Evolutionary conservation across 1,284 basidiomycete genomes (phyloP), one percentile per base, ranked within the genome.

Genomic region (Ganoderma boninense): DNA sequence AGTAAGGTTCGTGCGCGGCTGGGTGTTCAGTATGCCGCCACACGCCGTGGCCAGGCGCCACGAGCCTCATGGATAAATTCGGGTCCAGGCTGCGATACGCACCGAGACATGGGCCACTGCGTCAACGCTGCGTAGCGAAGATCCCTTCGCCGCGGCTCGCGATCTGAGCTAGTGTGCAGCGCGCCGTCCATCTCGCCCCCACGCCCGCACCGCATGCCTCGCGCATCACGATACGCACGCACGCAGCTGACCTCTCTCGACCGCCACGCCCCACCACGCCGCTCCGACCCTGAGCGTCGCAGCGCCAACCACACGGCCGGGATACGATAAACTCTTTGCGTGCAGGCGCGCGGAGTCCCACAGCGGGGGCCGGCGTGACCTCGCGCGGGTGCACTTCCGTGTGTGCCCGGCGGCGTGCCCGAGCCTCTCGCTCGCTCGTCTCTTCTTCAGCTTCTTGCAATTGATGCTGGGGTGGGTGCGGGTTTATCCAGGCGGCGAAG

Each of bases 1-100:
- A 26, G 49, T 23, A 52, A 52, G 49, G 49, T 26, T 26, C 23
- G n/a, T 52, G 49, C 23, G 49, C 49, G 49, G 49, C 23, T 4
- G 11, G 26, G 56, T 56, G 64, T 66, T 66, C 64, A 66, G 64
- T 66, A 66, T 66, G 42, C 42, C 56, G 56, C 5, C 29, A 40
- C 57, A 40, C 35, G 20, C 35, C 32, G 57, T 59, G 56, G 56
- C 56, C 13, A 38, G 57, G 20, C 57, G 57, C 57, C 57, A 60
- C 57, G 35, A 60, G 8, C 57, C 57, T 60, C 57, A 20, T 35
- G 54, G 5, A 57, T 16, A 29, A 16, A 16, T 7, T 23, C 49
- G 49, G 49, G 23, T 52, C 11, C 49, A 32, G 29, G 29, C 29
- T 42, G 40, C 1, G 29, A 42, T 14, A 42, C 11, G 14, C 40